Conservation (phyloP, 2,329 filamentous ascomycete species). For the Eutypella sp. region DNA sequence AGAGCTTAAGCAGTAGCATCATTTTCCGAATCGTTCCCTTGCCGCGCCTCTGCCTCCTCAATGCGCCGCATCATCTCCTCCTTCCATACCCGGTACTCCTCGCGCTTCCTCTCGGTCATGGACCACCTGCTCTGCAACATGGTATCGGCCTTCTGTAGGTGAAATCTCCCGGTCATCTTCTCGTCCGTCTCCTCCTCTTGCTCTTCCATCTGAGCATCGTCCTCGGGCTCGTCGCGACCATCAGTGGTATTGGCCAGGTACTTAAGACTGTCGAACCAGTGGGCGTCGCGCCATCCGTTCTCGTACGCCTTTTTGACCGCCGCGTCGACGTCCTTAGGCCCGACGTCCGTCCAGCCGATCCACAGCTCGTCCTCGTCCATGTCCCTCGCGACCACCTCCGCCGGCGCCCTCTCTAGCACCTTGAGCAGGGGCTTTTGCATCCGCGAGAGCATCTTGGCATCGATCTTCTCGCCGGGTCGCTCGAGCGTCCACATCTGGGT, state of each 20-base stretch:
- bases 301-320: slow-evolving; percentile 57
- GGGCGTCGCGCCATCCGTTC: slow-evolving; percentile 51
- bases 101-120: slow-evolving; percentile 57
- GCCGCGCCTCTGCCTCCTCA: slow-evolving; percentile 36
- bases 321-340: slow-evolving; percentile 52
- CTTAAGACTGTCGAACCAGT: slow-evolving; percentile 59
- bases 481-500: slow-evolving; percentile 41
- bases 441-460: slow-evolving; percentile 40
- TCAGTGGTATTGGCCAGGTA: slow-evolving; percentile 42
- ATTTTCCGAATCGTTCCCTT: slow-evolving; percentile 11
- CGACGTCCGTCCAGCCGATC: slow-evolving; percentile 48
- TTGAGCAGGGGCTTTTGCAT: slow-evolving; percentile 43
- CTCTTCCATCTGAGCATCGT: slow-evolving; percentile 20
- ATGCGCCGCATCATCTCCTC: slow-evolving; percentile 53
- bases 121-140: slow-evolving; percentile 74
- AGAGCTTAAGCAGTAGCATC: slow-evolving; percentile 8
- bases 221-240: slow-evolving; percentile 13
- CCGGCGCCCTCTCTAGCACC: slow-evolving; percentile 35
- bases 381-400: slow-evolving; percentile 32
- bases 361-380: slow-evolving; percentile 44
- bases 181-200: slow-evolving; percentile 31
- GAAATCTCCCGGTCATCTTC: slow-evolving; percentile 29
- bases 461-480: slow-evolving; percentile 32
- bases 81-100: slow-evolving; percentile 63
- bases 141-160: slow-evolving; percentile 51